Evolutionary conservation across 345 rosid genomes (phyloP), one percentile per base, ranked within the genome.

Genomic region (Salix purpurea): DNA sequence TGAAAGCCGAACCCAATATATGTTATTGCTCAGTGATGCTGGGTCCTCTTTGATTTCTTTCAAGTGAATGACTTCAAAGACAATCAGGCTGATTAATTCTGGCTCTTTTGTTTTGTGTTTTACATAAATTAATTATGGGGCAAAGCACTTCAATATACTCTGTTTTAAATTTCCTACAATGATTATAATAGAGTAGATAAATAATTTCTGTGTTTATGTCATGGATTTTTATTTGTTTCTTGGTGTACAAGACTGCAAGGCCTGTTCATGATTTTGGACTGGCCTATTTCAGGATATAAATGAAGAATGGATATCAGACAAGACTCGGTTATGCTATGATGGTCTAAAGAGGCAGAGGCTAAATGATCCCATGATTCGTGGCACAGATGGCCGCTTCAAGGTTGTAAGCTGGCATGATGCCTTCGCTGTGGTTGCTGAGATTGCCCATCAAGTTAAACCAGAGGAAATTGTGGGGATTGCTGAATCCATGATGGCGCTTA

Each of bases 251-350:
- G 68, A 65, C 40, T 65, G 70, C 74, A 30, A 75, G 60, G 39
- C 19, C 36, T 66, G 37, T 69, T 81, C 42, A 71, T 67, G 65
- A 4, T 71, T 70, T 36, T 84, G 58, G 26, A 34, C 54, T 67
- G 39, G 16, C 30, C 14, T 84, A 42, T 86, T 83, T 75, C 90
- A 96, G 99, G 99, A 96, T 69, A 92, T 96, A 74, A 96, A 96
- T 79, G 98, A 96, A 85, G 99, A 96, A 79, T 91, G 99, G 99
- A 94, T 96, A 86, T 96, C 99, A 65, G 99, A 96, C 80, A 96
- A 96, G 86, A 96, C 98, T 32, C 87, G 99, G 52, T 96, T 96
- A 77, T 85, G 89, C 73, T 96, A 94, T 83, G 99, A 96, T 78
- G 99, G 98, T 80, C 82, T 96, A 79, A 96, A 96, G 88, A 90